Evolutionary conservation across 2,329 filamentous ascomycete species (phyloP).

Genomic region (Diaporthe ilicicola): DNA sequence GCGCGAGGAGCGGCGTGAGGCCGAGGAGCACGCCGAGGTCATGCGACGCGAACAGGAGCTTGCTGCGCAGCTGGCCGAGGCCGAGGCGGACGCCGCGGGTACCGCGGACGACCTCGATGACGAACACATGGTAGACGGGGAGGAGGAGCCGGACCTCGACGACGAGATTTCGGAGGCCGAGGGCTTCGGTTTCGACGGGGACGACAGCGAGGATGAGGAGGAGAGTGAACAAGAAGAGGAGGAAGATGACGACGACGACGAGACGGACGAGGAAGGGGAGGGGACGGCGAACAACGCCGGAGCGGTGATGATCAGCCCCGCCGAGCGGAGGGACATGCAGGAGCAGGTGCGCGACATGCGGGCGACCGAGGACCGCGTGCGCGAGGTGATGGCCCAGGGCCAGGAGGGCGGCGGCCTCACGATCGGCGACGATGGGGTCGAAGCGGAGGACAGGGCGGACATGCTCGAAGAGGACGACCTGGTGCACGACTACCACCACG

Average conservation of each 20-base stretch:
- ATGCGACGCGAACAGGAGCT: slow-evolving; percentile 74
- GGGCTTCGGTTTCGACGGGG: slow-evolving; percentile 59
- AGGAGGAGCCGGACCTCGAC: slow-evolving; percentile 68
- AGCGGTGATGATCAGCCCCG: slow-evolving; percentile 40
- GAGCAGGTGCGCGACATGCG: slow-evolving; percentile 58
- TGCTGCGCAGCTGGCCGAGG: slow-evolving; percentile 78
- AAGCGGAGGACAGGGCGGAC: slow-evolving; percentile 64
- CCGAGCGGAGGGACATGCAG: slow-evolving; percentile 53
- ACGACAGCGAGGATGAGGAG: slow-evolving; percentile 50
- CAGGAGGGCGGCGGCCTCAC: slow-evolving; percentile 54
- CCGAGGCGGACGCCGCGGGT: slow-evolving; percentile 57
- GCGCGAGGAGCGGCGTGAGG: slow-evolving; percentile 88
- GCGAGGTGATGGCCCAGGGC: slow-evolving; percentile 64
- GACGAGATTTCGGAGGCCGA: slow-evolving; percentile 78
- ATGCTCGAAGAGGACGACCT: slow-evolving; percentile 72
- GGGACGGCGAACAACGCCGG: slow-evolving; percentile 41
- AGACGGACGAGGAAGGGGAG: slow-evolving; percentile 48
- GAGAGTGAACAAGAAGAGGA: slow-evolving; percentile 53
- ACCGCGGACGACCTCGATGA: slow-evolving; percentile 42
- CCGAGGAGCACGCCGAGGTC: slow-evolving; percentile 83
- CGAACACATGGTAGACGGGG: slow-evolving; percentile 52
- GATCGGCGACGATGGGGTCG: slow-evolving; percentile 61
- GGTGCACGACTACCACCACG: slow-evolving; percentile 42
- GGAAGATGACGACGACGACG: slow-evolving; percentile 52
- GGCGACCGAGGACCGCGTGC: slow-evolving; percentile 68